Evolutionary conservation across 108 stramenopile genomes (phyloP), one percentile per base, ranked within the genome.

Genomic region (Aureococcus anophagefferens): DNA sequence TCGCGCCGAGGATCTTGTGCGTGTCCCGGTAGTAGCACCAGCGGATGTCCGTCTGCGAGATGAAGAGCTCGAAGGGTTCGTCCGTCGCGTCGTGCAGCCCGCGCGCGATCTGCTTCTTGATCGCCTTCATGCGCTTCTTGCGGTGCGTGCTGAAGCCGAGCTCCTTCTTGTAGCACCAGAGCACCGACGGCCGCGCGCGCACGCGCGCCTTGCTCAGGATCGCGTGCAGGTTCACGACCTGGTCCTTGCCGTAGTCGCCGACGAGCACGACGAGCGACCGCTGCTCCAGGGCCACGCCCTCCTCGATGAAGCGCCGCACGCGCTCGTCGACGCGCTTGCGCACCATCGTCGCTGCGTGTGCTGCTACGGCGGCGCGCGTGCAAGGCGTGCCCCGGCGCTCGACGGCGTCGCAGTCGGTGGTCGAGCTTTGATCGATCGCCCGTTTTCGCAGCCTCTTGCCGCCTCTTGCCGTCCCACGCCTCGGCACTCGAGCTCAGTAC

Each of bases 151-250:
- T 92, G 77, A 99, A 99, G 0, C 98, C 98, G 34, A 99, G 84
- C 77, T 99, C 96, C 68, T 98, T 98, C 76, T 98, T 97, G 89
- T 99, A 99, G 80, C 96, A 98, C 98, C 98, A 99, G 18, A 99
- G 76, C 7, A 99, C 97, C 35, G 85, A 81, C 14, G 93, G 89
- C 34, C 93, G 88, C 35, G 89, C 79, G 65, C 90, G 83, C 33
- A 96, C 80, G 35, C 87, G 78, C 0, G 91, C 87, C 70, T 89
- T 84, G 35, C 84, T 71, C 29, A 98, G 79, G 64, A 99, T 94
- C 64, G 93, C 88, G 77, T 96, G 92, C 40, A 99, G 79, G 76
- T 98, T 98, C 36, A 93, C 96, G 21, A 99, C 93, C 75, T 98
- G 97, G 74, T 99, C 96, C 65, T 94, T 95, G 67, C 97, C 97